phyloP scores from a whole-genome alignment of 805 yeast species.

The Myxozyma udenii region DNA sequence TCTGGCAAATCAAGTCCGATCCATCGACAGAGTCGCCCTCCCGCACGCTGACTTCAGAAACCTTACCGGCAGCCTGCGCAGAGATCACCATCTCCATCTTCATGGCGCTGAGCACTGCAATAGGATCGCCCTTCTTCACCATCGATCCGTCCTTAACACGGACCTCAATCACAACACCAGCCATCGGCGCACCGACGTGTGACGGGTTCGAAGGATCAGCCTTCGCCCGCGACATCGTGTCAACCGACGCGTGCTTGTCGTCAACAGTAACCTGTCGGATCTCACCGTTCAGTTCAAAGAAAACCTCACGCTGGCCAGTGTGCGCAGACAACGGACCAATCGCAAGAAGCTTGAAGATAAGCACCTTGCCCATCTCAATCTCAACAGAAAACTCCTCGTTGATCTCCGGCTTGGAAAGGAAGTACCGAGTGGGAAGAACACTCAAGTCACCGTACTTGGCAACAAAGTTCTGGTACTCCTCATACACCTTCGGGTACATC shows the following conservation, averaged over 20 bases:
- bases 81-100: conserved; percentile 99
- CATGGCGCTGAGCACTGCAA: conserved; percentile 95
- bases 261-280: conserved; percentile 90
- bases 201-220: conserved; percentile 83
- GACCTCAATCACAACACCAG: conserved; percentile 95
- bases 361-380: conserved; percentile 91
- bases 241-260: conserved; percentile 83
- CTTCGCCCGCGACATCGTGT: conserved; percentile 81
- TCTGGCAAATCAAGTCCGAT: conserved; percentile 73
- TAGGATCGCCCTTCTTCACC: conserved; percentile 94
- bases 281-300: conserved; percentile 98
- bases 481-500: conserved; percentile 98
- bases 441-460: conserved; percentile 89
- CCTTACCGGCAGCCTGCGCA: conserved; percentile 83
- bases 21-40: conserved; percentile 97
- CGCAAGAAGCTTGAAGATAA: conserved; percentile 88
- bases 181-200: conserved; percentile 98
- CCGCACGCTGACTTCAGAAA: conserved; percentile 70
- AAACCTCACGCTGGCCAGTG: conserved; percentile 92
- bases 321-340: conserved; percentile 80
- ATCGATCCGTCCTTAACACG: conserved; percentile 83
- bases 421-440: conserved; percentile 87
- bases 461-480: conserved; percentile 68
- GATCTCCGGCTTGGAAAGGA: conserved; percentile 80
- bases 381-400: conserved; percentile 87